These are phyloP conservation scores for Suhomyces sp. DNA, from an alignment of 805 yeast species.

Conservation along the genomic window DNA sequence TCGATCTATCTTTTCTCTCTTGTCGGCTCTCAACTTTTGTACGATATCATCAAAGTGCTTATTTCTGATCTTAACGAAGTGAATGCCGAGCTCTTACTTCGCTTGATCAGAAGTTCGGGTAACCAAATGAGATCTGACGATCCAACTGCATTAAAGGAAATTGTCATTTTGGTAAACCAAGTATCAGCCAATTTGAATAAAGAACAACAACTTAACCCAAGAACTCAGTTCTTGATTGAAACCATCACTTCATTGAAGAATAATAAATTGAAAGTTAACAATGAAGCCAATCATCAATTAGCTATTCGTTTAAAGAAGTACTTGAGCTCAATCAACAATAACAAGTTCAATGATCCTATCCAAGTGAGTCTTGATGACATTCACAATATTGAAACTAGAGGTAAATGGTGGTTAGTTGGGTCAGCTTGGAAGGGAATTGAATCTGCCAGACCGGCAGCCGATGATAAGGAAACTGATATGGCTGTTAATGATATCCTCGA, in stretches of 20 bases:
- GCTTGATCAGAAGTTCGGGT: slow-evolving; percentile 74
- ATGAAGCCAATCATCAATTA: slow-evolving; percentile 52
- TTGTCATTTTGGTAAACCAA: slow-evolving; percentile 57
- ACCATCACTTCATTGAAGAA: slow-evolving; percentile 82
- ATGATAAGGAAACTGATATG: slow-evolving; percentile 34
- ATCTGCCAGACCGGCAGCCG: slow-evolving; percentile 11
- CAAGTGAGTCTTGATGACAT: slow-evolving; percentile 85
- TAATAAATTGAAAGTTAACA: slow-evolving; percentile 62
- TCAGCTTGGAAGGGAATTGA: slow-evolving; percentile 86
- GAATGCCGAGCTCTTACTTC: slow-evolving; percentile 73
- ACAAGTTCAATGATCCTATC: slow-evolving; percentile 64
- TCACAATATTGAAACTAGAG: slow-evolving; percentile 67
- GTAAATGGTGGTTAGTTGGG: slow-evolving; percentile 99
- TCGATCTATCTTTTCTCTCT: slow-evolving; percentile 76
- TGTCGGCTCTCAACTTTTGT: slow-evolving; percentile 68
- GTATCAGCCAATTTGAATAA: slow-evolving; percentile 38
- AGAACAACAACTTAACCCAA: slow-evolving; percentile 41
- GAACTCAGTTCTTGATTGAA: slow-evolving; percentile 81
- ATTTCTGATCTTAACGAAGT: slow-evolving; percentile 58
- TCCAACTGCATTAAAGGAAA: slow-evolving; percentile 79
- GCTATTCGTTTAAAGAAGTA: slow-evolving; percentile 60
- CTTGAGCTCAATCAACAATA: slow-evolving; percentile 49
- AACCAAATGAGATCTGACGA: slow-evolving; percentile 86
- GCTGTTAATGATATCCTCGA: slow-evolving; percentile 62
- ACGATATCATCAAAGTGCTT: slow-evolving; percentile 65